These are phyloP conservation scores for Talaromyces nanjingensis DNA, from an alignment of 495 filamentous ascomycete genomes.

Conservation along the genomic window DNA sequence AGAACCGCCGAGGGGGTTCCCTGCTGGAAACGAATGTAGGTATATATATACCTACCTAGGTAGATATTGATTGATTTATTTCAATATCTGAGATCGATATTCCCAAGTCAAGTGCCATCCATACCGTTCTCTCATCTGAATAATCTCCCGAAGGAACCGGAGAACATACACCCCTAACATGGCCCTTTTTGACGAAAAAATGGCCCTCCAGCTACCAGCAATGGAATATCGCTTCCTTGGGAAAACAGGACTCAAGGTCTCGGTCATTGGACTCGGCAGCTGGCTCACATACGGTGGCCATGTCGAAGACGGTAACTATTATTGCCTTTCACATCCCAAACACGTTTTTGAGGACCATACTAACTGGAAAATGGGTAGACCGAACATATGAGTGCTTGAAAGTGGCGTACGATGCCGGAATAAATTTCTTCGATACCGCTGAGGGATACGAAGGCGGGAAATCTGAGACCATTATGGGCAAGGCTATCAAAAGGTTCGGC, in stretches of 20 bases:
- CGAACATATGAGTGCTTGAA: slow-evolving; percentile 62
- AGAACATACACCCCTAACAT: no score
- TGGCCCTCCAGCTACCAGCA: neutral
- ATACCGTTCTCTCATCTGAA: no score
- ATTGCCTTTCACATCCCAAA: neutral
- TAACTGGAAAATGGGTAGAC: slow-evolving; percentile 29
- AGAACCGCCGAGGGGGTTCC: no score
- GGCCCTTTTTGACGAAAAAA: neutral
- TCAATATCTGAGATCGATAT: no score
- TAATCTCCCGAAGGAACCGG: no score
- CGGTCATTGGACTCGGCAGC: slow-evolving; percentile 64
- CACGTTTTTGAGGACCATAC: neutral
- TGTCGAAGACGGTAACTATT: slow-evolving; percentile 51
- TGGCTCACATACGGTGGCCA: slow-evolving; percentile 77
- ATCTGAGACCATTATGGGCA: slow-evolving; percentile 68
- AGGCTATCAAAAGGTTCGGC: slow-evolving; percentile 50
- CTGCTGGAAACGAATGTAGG: no score
- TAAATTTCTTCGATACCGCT: slow-evolving; percentile 65
- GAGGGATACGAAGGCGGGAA: slow-evolving; percentile 58
- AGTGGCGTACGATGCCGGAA: slow-evolving; percentile 64
- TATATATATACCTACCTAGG: no score
- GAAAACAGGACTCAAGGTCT: slow-evolving; percentile 68
- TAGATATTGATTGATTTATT: no score
- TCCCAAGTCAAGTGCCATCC: no score
- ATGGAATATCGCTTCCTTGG: slow-evolving; percentile 75